Conservation (phyloP, 768 basidiomycete genomes). For the Cantharellus anzutake region DNA sequence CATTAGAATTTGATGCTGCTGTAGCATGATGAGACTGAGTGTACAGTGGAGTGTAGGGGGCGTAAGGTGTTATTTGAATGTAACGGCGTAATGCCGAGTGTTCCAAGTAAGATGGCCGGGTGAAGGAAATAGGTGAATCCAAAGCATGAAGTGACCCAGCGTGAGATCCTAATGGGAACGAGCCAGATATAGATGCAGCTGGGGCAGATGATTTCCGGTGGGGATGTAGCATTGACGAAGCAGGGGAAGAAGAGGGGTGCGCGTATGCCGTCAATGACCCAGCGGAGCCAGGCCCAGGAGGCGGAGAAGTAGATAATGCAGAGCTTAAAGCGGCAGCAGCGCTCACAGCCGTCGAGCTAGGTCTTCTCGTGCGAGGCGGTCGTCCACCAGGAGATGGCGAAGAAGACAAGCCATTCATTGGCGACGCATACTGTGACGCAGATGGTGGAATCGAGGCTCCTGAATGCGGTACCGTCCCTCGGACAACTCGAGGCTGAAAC, state of each 20-base stretch:
- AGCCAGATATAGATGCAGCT: not conserved
- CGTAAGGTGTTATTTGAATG: constrained; percentile 26
- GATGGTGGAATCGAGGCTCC: not conserved
- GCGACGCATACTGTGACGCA: not conserved
- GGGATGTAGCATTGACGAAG: not conserved
- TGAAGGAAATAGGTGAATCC: constrained; percentile 26
- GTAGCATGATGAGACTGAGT: not conserved
- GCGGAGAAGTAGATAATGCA: not conserved
- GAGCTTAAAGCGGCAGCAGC: not conserved
- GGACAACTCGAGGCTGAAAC: constrained; percentile 44
- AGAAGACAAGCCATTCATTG: not conserved
- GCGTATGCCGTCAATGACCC: not conserved
- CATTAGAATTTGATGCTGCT: not conserved
- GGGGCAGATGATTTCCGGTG: not conserved
- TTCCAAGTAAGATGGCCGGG: constrained; percentile 56
- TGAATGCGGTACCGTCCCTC: constrained; percentile 24
- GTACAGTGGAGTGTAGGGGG: not conserved
- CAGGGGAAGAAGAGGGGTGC: not conserved
- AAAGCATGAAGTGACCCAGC: constrained; percentile 14
- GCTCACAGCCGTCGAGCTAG: constrained; percentile 9
- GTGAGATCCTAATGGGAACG: not conserved
- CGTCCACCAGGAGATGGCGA: constrained; percentile 13
- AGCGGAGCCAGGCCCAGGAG: not conserved
- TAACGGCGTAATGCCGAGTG: constrained; percentile 56
- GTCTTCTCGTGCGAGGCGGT: constrained; percentile 30